These are phyloP conservation scores for Mortierella sp. DNA, from an alignment of 371 early-diverging fungal species.

Conservation along the genomic window DNA sequence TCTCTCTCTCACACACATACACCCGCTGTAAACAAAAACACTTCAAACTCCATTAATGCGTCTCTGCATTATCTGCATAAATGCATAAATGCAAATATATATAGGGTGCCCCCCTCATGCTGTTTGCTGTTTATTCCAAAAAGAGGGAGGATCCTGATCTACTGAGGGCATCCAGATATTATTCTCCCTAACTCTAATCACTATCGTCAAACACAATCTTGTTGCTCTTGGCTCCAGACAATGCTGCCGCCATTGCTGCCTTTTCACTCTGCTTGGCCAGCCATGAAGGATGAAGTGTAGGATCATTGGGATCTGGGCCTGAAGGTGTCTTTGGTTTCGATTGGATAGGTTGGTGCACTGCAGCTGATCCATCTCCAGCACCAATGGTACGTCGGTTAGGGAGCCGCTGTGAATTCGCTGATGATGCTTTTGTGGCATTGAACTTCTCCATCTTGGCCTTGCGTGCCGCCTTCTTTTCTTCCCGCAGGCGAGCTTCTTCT, in stretches of 20 bases:
- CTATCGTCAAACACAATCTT: constrained; percentile 57
- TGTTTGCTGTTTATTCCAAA: neutral
- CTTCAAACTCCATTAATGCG: too few relatives aligned
- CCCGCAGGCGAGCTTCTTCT: constrained; percentile 63
- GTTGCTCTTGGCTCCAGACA: constrained; percentile 54
- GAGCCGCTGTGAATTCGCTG: constrained; percentile 40
- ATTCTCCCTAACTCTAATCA: constrained; percentile 19
- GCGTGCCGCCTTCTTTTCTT: constrained; percentile 60
- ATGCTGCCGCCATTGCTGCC: constrained; percentile 50
- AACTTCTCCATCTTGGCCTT: constrained; percentile 44
- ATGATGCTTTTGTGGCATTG: constrained; percentile 23
- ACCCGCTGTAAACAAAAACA: too few relatives aligned
- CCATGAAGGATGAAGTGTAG: constrained; percentile 57
- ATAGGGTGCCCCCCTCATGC: too few relatives aligned
- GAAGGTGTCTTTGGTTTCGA: constrained; percentile 39
- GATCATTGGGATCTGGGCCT: constrained; percentile 31
- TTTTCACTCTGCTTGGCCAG: constrained; percentile 56
- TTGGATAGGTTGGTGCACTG: constrained; percentile 19
- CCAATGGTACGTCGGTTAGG: constrained; percentile 37
- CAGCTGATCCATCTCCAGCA: constrained; percentile 41
- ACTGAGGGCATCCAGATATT: neutral
- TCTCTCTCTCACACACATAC: too few relatives aligned
- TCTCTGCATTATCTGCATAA: too few relatives aligned
- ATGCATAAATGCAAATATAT: too few relatives aligned
- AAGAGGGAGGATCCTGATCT: neutral